Evolutionary conservation across 1,284 basidiomycete genomes (phyloP), one percentile per base, ranked within the genome.

Genomic region (Ceratobasidium sp.): DNA sequence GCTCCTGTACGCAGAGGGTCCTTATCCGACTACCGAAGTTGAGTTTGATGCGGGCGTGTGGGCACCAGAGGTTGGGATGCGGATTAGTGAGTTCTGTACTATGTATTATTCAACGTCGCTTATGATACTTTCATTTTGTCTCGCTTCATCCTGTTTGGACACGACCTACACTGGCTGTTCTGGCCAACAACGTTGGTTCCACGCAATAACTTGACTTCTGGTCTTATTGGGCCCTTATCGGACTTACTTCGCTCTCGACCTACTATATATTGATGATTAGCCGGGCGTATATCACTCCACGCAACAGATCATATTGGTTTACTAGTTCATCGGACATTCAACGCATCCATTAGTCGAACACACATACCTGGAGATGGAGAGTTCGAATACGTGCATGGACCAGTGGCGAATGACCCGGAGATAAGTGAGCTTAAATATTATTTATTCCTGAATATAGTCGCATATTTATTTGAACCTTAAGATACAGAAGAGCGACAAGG

Each of bases 261-360:
- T 17, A 40, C 17, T 40, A 17, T 40, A 8, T 17, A 40, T 40
- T 8, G 17, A 40, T 40, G 38, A 40, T 8, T 75, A 96, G 94
- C 86, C 69, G 96, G 95, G 5, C 90, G 87, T 70, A 87, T 98
- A 71, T 96, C 89, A 72, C 83, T 98, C 25, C 95, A 88, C 70
- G 97, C 95, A 0, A 95, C 96, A 0, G 95, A 96, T 71, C 96
- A 98, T 76, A 85, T 99, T 67, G 94, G 95, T 0, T 82, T 99
- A 12, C 90, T 99, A 62, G 84, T 98, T 3, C 93, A 97, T 75
- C 90, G 90, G 68, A 96, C 94, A 6, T 99, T 99, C 84, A 99
- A 99, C 78, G 93, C 94, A 15, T 96, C 94, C 7, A 98, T 99
- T 78, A 94, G 95, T 0, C 87, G 93, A 67, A 87, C 93, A 75